These are phyloP conservation scores for Talaromyces sp. DNA, from an alignment of 2,329 filamentous ascomycete genomes.

Conservation along the genomic window DNA sequence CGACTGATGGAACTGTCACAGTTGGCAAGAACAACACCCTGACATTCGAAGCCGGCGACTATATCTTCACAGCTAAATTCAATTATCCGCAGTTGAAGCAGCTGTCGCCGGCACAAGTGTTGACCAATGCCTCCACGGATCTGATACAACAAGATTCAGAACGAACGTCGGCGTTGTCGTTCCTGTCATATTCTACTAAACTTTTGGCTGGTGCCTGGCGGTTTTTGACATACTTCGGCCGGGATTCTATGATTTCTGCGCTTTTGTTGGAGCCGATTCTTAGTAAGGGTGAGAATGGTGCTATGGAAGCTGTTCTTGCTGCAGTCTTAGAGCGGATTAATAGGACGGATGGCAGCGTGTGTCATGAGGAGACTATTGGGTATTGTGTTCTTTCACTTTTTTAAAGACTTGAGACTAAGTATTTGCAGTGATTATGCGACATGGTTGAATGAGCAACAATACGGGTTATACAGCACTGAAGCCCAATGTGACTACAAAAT, in stretches of 20 bases:
- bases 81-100: slow-evolving; percentile 62
- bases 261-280: slow-evolving; percentile 58
- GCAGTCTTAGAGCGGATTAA: slow-evolving; percentile 62
- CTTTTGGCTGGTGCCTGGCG: slow-evolving; percentile 63
- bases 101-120: slow-evolving; percentile 48
- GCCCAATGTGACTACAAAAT: slow-evolving; percentile 59
- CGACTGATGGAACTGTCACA: slow-evolving; percentile 28
- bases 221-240: slow-evolving; percentile 65
- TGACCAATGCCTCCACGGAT: slow-evolving; percentile 48
- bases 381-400: slow-evolving; percentile 10
- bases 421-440: slow-evolving; percentile 59
- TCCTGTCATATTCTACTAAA: slow-evolving; percentile 62
- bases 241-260: slow-evolving; percentile 61
- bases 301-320: slow-evolving; percentile 60
- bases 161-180: slow-evolving; percentile 55
- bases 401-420: slow-evolving; percentile 2
- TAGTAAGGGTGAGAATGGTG: slow-evolving; percentile 53
- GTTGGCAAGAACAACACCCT: slow-evolving; percentile 39
- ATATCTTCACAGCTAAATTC: slow-evolving; percentile 57
- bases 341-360: slow-evolving; percentile 57
- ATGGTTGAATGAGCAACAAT: slow-evolving; percentile 52
- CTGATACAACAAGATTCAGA: slow-evolving; percentile 48
- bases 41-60: slow-evolving; percentile 52
- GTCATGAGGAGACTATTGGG: slow-evolving; percentile 64
- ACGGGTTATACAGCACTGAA: slow-evolving; percentile 52